Evolutionary conservation across 192 early-diverging fungal species (phyloP), one percentile per base, ranked within the genome.

Genomic region (Coemansia sp.): DNA sequence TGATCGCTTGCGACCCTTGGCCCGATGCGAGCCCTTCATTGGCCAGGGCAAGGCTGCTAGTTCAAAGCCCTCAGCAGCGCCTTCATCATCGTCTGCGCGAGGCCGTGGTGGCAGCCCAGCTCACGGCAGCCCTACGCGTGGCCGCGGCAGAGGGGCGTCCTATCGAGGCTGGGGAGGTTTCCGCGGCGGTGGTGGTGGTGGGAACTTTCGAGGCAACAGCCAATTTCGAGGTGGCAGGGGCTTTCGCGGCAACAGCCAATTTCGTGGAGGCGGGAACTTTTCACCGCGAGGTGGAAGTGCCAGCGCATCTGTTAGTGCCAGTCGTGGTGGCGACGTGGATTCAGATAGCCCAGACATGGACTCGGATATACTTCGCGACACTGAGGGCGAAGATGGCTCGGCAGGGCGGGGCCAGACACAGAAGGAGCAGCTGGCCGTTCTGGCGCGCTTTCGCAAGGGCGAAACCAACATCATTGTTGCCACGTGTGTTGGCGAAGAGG

Each of bases 401-500:
- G 71, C 67, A 18, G 84, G 82, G 7, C 93, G 92, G 62, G 94
- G 95, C 0, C 84, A 91, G 47, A 86, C 88, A 9, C 95, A 96
- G 59, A 91, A 91, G 57, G 89, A 93, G 66, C 94, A 97, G 72
- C 83, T 93, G 34, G 84, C 88, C 45, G 85, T 93, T 23, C 85
- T 94, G 31, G 73, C 72, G 3, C 86, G 89, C 23, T 97, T 97
- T 69, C 86, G 90, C 48, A 69, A 72, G 20, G 93, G 94, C 34
- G 69, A 85, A 23, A 87, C 90, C 52, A 97, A 97, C 71, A 88
- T 92, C 11, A 82, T 97, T 12, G 93, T 97, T 2, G 90, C 91
- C 2, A 96, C 95, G 0, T 93, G 87, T 20, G 93, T 97, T 43
- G 95, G 94, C 52, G 95, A 97, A 77, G 95, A 97, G 80, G 95